Evolutionary conservation across 805 yeast genomes (phyloP).

Genomic region (Teunomyces aglyptinius): DNA sequence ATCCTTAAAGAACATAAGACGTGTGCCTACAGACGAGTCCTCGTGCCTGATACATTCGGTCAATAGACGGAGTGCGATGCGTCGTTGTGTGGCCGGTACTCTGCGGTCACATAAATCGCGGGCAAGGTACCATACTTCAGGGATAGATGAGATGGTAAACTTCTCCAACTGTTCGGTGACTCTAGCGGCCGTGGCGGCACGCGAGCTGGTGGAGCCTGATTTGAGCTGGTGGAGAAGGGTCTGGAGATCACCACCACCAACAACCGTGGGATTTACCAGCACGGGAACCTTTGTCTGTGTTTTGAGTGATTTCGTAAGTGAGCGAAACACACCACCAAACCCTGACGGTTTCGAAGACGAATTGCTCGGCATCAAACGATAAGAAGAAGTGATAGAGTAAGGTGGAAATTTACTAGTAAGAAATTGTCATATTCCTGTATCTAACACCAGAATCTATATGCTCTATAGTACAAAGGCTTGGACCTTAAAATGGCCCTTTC

Average conservation of each 20-base stretch:
- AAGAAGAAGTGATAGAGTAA: too few species aligned
- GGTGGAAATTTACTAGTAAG: too few species aligned
- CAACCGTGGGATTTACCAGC: constrained; percentile 41
- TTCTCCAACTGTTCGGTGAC: constrained; percentile 51
- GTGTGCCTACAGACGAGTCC: constrained; percentile 48
- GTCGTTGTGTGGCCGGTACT: constrained; percentile 24
- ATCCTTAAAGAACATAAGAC: constrained; percentile 59
- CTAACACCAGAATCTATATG: constrained; percentile 37
- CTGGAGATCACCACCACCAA: constrained; percentile 46
- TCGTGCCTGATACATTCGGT: constrained; percentile 54
- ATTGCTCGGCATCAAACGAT: constrained; percentile 20
- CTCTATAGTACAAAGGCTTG: constrained; percentile 35
- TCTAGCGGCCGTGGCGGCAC: constrained; percentile 51
- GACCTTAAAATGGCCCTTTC: constrained; percentile 28
- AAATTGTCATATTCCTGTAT: not conserved
- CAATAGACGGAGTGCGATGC: constrained; percentile 53
- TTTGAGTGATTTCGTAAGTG: constrained; percentile 38
- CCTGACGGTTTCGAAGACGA: constrained; percentile 34
- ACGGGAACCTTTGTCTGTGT: constrained; percentile 26
- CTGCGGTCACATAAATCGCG: constrained; percentile 51
- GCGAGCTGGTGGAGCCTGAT: constrained; percentile 31
- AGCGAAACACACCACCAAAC: constrained; percentile 39
- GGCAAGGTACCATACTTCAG: constrained; percentile 75
- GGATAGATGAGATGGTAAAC: constrained; percentile 55
- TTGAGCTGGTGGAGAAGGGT: constrained; percentile 38